A percentile compares a stretch with the other conserved stretches of the same genome.
Evolutionary conservation across 78 protist species (phyloP).

Genomic region (Dictyostelium capitatum): DNA sequence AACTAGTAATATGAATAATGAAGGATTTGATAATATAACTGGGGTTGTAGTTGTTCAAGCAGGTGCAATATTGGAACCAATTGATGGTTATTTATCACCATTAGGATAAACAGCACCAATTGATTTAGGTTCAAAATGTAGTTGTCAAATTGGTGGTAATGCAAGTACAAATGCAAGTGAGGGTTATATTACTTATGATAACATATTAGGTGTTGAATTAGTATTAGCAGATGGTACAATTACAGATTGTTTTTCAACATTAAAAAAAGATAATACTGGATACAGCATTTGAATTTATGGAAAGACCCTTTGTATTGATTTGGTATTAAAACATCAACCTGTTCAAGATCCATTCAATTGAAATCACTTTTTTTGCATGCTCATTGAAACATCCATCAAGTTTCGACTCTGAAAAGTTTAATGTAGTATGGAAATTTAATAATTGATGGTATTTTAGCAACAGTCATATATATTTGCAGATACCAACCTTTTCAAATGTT

Average conservation of each 20-base stretch:
- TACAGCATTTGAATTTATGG: conserved; percentile 93
- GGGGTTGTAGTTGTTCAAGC: conserved; percentile 88
- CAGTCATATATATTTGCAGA: too few species aligned
- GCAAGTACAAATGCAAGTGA: conserved; percentile 97
- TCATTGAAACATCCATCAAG: too few species aligned
- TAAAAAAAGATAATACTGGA: conserved; percentile 96
- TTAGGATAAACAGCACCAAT: conserved; percentile 92
- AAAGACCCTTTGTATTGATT: conserved; percentile 73
- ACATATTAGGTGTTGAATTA: conserved; percentile 92
- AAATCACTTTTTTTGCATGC: conserved; percentile 83
- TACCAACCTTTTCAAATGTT: too few species aligned
- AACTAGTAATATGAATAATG: conserved; percentile 82
- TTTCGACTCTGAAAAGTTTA: conserved; percentile 90
- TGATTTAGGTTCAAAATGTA: conserved; percentile 97
- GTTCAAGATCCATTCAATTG: conserved; percentile 72
- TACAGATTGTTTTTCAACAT: conserved; percentile 69
- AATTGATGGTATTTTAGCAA: conserved; percentile 49
- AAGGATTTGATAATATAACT: conserved; percentile 34
- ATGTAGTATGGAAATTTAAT: conserved; percentile 36
- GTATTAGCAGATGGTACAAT: conserved; percentile 94
- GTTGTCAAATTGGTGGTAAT: conserved; percentile 97
- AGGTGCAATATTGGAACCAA: conserved; percentile 90
- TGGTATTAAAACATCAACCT: conserved; percentile 72
- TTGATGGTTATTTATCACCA: conserved; percentile 77
- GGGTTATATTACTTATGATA: conserved; percentile 97